Evolutionary conservation across 2,329 filamentous ascomycete genomes (phyloP), one percentile per base, ranked within the genome.

Genomic region (Bipolaris oryzae): DNA sequence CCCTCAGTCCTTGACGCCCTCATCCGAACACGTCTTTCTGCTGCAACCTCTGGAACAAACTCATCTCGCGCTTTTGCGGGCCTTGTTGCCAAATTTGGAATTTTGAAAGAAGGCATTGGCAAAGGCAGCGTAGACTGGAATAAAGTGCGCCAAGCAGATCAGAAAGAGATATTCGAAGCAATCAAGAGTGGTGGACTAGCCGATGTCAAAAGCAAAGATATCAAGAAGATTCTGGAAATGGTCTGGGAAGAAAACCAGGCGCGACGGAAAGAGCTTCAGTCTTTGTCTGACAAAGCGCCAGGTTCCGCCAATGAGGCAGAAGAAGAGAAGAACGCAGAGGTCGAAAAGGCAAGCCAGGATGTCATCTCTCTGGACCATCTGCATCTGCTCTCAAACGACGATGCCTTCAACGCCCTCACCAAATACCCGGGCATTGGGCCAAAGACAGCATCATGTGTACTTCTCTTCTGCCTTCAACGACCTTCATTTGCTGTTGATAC

Each of bases 111-210:
- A 39, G 86, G 89, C 6, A 77, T 88, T 9, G 89, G 88, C 5
- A 86, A 88, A 64, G 88, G 88, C 3, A 90, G 88, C 52, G 87
- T 92, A 7, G 80, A 92, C 70, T 94, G 89, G 89, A 85, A 91
- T 63, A 85, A 85, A 9, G 87, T 93, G 1, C 84, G 86, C 20
- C 74, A 78, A 23, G 85, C 87, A 1, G 74, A 84, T 1, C 71
- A 84, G 4, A 79, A 83, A 37, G 84, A 89, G 5, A 79, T 95
- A n/a, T 85, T 84, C 43, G 78, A 88, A 48, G 85, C 89, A 0
- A 92, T 95, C 68, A 87, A 86, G 63, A 76, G 78, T 7, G 90
- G 90, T 9, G 92, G 92, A 0, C 79, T 93, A 2, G 88, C 86
- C 2, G 82, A 84, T n/a, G 80, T 81, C 15, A 95, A 93, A 75